These are phyloP conservation scores for Punica granatum DNA, from an alignment of 345 rosid species.

Conservation along the genomic window DNA sequence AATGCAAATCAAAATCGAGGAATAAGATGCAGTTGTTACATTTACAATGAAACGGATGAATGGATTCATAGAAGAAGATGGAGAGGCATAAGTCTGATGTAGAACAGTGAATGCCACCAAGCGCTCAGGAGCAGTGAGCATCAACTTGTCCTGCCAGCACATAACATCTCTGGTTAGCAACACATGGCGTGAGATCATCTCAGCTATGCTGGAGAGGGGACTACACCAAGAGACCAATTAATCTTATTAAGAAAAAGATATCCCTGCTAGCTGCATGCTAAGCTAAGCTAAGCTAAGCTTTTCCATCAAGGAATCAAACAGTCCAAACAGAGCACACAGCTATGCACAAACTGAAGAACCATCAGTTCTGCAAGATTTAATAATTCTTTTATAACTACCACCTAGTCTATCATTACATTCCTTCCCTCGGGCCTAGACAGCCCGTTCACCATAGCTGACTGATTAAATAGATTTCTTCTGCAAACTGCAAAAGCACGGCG, in stretches of 20 bases:
- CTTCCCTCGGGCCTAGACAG: no score
- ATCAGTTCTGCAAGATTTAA: no score
- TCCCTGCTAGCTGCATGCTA: not conserved
- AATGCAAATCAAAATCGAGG: not conserved
- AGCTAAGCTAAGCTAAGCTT: no score
- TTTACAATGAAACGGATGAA: conserved; percentile 44
- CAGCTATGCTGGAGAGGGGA: not conserved
- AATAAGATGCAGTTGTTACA: conserved; percentile 31
- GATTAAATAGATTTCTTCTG: no score
- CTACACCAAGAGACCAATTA: not conserved
- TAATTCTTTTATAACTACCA: no score
- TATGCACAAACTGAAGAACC: no score
- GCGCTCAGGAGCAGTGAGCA: conserved; percentile 56
- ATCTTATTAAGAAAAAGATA: not conserved
- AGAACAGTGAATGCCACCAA: conserved; percentile 61
- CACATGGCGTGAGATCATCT: not conserved
- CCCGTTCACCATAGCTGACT: no score
- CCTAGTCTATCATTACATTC: no score
- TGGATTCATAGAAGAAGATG: conserved; percentile 47
- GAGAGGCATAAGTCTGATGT: conserved; percentile 52
- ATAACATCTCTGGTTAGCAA: not conserved
- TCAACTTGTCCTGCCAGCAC: conserved; percentile 41
- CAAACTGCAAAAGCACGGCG: no score
- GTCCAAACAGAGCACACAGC: not conserved
- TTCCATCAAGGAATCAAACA: not conserved